A percentile compares a stretch with the other conserved stretches of the same genome.
These are phyloP conservation scores for Coelastrella sp. DNA, from an alignment of 139 green algal genomes.

Conservation along the genomic window DNA sequence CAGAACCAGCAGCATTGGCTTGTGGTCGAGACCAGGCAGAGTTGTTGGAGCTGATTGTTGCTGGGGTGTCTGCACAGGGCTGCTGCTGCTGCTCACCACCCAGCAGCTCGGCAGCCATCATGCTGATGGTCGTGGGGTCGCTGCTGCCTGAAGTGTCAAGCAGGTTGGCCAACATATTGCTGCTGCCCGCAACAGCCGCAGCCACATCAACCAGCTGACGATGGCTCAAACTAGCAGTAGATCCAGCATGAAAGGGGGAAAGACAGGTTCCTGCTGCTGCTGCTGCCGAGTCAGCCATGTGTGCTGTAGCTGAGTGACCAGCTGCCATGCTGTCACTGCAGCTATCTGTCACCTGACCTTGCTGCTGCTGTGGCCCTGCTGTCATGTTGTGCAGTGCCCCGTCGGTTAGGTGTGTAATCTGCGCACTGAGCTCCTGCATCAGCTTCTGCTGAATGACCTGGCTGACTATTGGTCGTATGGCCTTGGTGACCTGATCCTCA, in stretches of 20 bases:
- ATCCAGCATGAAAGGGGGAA: not conserved
- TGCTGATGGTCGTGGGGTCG: not conserved
- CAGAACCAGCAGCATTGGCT: not conserved
- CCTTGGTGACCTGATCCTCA: not conserved
- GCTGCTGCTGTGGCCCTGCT: no score
- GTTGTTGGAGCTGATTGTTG: not conserved
- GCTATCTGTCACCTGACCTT: no score
- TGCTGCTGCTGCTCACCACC: not conserved
- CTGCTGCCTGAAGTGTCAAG: not conserved
- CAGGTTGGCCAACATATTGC: not conserved
- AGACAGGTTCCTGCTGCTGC: not conserved
- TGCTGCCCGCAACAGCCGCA: not conserved
- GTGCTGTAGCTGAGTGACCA: not conserved
- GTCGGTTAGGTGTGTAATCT: not conserved
- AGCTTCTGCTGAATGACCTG: slow-evolving; percentile 16
- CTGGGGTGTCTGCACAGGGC: not conserved
- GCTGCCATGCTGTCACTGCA: not conserved
- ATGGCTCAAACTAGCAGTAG: no score
- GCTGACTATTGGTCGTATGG: not conserved
- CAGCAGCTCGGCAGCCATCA: not conserved
- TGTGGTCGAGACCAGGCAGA: not conserved
- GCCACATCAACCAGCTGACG: no score
- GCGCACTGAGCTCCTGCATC: not conserved
- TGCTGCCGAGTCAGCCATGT: not conserved
- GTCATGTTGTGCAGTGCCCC: no score